Evolutionary conservation across 495 filamentous ascomycete genomes (phyloP).

Genomic region (Annulohypoxylon maeteangense): DNA sequence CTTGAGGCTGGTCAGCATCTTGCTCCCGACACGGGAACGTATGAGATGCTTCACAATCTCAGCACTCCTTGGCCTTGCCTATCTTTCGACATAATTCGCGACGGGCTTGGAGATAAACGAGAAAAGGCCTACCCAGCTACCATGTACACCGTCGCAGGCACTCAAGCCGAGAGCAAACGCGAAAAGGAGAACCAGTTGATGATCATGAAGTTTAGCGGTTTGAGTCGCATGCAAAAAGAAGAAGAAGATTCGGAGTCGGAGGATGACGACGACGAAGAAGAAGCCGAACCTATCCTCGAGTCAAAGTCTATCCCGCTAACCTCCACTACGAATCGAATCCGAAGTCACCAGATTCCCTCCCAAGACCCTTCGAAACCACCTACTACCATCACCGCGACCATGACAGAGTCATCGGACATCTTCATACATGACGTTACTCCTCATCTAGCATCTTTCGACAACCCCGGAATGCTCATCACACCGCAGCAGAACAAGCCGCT

Average conservation of each 20-base stretch:
- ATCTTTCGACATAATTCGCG: constrained; percentile 91
- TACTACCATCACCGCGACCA: constrained; percentile 85
- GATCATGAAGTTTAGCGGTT: constrained; percentile 92
- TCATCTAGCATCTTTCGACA: constrained; percentile 87
- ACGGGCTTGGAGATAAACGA: constrained; percentile 88
- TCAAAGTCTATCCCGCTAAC: constrained; percentile 84
- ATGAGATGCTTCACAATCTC: constrained; percentile 94
- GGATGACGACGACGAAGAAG: constrained; percentile 79
- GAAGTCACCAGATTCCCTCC: constrained; percentile 78
- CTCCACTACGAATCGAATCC: constrained; percentile 92
- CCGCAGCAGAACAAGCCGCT: constrained; percentile 86
- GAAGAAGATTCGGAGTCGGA: constrained; percentile 72
- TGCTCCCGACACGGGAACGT: constrained; percentile 87
- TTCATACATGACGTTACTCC: constrained; percentile 93
- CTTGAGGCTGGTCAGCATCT: constrained; percentile 89
- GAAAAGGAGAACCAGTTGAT: constrained; percentile 90
- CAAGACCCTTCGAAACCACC: constrained; percentile 74
- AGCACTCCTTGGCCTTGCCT: constrained; percentile 96
- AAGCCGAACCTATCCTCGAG: constrained; percentile 93
- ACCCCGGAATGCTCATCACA: constrained; percentile 80
- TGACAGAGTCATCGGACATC: constrained; percentile 88
- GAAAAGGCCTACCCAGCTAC: constrained; percentile 87
- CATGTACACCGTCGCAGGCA: constrained; percentile 92
- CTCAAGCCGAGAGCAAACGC: constrained; percentile 81
- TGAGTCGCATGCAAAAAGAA: constrained; percentile 83